Base-by-base conservation (phyloP, 495 filamentous ascomycete species). In the Antarctomyces pellizariae region DNA sequence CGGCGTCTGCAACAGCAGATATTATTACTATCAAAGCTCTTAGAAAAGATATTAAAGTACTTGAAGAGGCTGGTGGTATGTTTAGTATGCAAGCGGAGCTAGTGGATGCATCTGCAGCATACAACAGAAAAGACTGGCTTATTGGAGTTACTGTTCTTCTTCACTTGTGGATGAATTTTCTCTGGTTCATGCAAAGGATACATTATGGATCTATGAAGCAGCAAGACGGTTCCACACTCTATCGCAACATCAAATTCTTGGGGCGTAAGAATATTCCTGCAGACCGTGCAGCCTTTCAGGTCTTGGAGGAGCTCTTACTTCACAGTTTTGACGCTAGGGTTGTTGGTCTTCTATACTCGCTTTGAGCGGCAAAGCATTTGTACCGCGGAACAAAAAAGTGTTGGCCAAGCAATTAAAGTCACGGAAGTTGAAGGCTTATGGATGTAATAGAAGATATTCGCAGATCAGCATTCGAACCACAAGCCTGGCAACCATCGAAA, bases 181-280 rank as follows among this genome's bases (percentile, higher is more conserved):
- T 37, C 13, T 25, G 28, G 12, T 26, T 35, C 18, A 30, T 35
- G 11, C 12, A 25, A 11, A 14, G 23, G 17, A 21, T 29, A 25
- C 32, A 35, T 18, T 37, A 26, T 21, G 26, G 26, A 23, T 17
- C 9, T 18, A 26, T 22, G n/a, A 18, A 35, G 12, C 8, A 18
- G 6, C 13, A 19, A 24, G 22, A 23, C 39, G 38, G 33, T 33
- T 29, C 32, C 14, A 38, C 31, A 25, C 26, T 35, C 21, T 16
- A 18, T 28, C 35, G 31, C 32, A 38, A 34, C 16, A 30, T 22
- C 11, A 24, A 23, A 8, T 29, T 30, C 22, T 28, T 31, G 18
- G 34, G 34, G 10, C 25, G 17, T 22, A 29, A 29, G 27, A 29
- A 29, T 13, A 29, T 29, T 29, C 27, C 16, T 12, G 27, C 15